Evolutionary conservation across 140 eudicot species (phyloP).

Genomic region (Anethum foeniculum): DNA sequence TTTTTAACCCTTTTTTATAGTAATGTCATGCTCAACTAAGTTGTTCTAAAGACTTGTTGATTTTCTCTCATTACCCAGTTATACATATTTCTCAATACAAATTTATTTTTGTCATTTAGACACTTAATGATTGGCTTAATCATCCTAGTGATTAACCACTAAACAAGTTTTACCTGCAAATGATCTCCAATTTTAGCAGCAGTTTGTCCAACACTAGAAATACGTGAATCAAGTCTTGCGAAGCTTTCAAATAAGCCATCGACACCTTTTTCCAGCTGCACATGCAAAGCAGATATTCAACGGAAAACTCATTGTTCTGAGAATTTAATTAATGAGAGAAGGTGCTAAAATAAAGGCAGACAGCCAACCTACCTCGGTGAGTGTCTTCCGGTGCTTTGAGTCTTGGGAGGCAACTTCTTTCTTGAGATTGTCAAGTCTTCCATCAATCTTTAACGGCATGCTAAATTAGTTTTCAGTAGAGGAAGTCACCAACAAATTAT

Average conservation of each 20-base stretch:
- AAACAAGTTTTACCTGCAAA: slow-evolving; percentile 64
- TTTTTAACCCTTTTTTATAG: too few relatives aligned
- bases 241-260: slow-evolving; percentile 97
- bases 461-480: slow-evolving; percentile 18
- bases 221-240: slow-evolving; percentile 94
- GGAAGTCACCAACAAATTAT: background rate
- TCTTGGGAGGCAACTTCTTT: slow-evolving; percentile 86
- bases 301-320: background rate
- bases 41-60: background rate
- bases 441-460: slow-evolving; percentile 54
- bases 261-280: slow-evolving; percentile 94
- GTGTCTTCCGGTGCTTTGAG: slow-evolving; percentile 85
- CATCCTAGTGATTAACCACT: slow-evolving; percentile 6
- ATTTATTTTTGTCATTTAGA: background rate
- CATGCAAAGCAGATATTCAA: slow-evolving; percentile 10
- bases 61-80: background rate
- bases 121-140: background rate
- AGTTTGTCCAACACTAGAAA: slow-evolving; percentile 98
- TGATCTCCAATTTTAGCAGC: slow-evolving; percentile 99
- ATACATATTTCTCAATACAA: background rate
- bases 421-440: slow-evolving; percentile 62
- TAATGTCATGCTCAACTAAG: background rate
- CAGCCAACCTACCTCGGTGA: slow-evolving; percentile 65
- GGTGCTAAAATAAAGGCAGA: background rate
- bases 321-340: background rate